Evolutionary conservation across 2,329 filamentous ascomycete species (phyloP).

Genomic region (Ophiostoma sp.): DNA sequence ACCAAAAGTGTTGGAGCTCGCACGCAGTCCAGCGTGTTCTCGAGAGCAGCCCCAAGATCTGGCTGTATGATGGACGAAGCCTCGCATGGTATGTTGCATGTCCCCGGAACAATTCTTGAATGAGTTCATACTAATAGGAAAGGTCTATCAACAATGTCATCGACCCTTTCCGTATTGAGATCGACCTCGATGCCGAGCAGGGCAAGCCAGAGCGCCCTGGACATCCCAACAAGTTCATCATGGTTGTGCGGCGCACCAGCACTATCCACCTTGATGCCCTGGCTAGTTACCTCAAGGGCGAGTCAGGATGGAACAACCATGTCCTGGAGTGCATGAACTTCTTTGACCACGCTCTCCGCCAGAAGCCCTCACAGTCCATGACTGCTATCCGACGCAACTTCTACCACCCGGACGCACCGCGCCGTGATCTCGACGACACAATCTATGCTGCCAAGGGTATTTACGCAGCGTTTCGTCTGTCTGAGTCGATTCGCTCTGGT

Average conservation of each 20-base stretch:
- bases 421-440: slow-evolving; percentile 51
- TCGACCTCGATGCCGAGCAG: slow-evolving; percentile 69
- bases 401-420: slow-evolving; percentile 54
- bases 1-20: slow-evolving; percentile 73
- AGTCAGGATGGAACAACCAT: slow-evolving; percentile 55
- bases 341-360: slow-evolving; percentile 80
- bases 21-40: slow-evolving; percentile 53
- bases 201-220: slow-evolving; percentile 33
- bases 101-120: background rate
- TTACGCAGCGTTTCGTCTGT: slow-evolving; percentile 77
- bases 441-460: slow-evolving; percentile 77
- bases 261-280: slow-evolving; percentile 63
- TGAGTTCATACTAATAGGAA: background rate
- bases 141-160: slow-evolving; percentile 40
- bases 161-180: slow-evolving; percentile 46
- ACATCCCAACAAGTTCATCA: slow-evolving; percentile 47
- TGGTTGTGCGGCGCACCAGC: slow-evolving; percentile 62
- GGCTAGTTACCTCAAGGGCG: slow-evolving; percentile 58
- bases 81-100: slow-evolving; percentile 66
- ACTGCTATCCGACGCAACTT: slow-evolving; percentile 76
- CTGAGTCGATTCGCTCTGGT: slow-evolving; percentile 45
- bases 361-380: slow-evolving; percentile 64
- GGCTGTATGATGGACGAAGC: slow-evolving; percentile 73
- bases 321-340: slow-evolving; percentile 80
- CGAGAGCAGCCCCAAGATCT: slow-evolving; percentile 39